These are phyloP conservation scores for Trametopsis cervina DNA, from an alignment of 768 basidiomycete genomes.

Conservation along the genomic window DNA sequence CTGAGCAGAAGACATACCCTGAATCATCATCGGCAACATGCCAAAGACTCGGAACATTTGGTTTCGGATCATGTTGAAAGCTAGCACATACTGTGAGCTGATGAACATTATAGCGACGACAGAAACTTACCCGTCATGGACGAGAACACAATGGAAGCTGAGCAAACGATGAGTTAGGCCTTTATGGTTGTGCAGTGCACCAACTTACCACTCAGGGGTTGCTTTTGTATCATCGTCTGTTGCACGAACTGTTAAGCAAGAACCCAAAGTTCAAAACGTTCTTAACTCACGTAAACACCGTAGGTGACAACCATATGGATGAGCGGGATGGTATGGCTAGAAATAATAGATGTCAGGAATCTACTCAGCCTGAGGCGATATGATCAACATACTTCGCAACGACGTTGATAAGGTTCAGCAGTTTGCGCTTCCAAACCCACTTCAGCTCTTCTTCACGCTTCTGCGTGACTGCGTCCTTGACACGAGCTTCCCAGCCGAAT, in stretches of 20 bases:
- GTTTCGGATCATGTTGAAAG: conserved; percentile 54
- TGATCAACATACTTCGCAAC: not conserved
- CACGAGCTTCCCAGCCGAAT: conserved; percentile 36
- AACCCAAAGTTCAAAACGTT: not conserved
- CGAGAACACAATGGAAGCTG: conserved; percentile 30
- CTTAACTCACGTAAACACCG: conserved; percentile 40
- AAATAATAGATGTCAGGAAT: not conserved
- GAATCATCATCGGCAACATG: conserved; percentile 22
- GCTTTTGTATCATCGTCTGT: conserved; percentile 29
- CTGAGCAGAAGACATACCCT: too few species aligned
- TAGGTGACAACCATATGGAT: conserved; percentile 58
- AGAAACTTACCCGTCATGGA: conserved; percentile 22
- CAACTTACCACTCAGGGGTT: conserved; percentile 24
- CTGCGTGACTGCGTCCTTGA: conserved; percentile 41
- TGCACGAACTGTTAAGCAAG: conserved; percentile 1
- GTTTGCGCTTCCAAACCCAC: conserved; percentile 44
- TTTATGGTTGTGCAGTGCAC: not conserved
- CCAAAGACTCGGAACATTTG: conserved; percentile 33
- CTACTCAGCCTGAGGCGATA: not conserved
- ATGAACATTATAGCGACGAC: conserved; percentile 39
- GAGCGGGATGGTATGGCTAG: conserved; percentile 50
- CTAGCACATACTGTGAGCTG: conserved; percentile 23
- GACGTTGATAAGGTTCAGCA: conserved; percentile 38
- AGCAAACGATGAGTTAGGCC: not conserved
- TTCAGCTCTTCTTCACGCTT: conserved; percentile 54